Evolutionary conservation across 345 rosid species (phyloP).

Genomic region (Nephelium lappaceum): DNA sequence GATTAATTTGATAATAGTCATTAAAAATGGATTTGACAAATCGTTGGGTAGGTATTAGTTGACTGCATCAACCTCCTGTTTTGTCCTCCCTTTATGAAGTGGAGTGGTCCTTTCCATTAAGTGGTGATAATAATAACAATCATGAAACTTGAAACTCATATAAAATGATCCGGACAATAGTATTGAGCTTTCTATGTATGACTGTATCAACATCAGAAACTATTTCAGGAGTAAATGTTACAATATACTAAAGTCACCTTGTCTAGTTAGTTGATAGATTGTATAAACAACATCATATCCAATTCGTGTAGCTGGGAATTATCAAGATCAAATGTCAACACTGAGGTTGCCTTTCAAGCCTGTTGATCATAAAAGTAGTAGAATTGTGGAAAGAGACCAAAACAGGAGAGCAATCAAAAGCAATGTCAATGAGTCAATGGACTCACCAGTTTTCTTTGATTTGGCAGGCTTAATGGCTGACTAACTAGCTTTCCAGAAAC

Average conservation of each 20-base stretch:
- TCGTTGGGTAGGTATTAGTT: not conserved
- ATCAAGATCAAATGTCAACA: not conserved
- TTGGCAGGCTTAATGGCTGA: not conserved
- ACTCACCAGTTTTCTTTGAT: not conserved
- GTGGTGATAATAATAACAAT: not conserved
- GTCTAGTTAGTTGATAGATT: not conserved
- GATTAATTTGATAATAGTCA: too few species aligned
- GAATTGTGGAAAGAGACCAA: not conserved
- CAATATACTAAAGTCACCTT: not conserved
- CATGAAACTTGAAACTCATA: not conserved
- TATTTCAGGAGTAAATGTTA: not conserved
- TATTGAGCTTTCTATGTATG: not conserved
- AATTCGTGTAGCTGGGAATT: not conserved
- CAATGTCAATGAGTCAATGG: not conserved
- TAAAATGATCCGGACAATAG: not conserved
- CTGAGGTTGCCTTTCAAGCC: not conserved
- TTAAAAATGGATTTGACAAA: too few species aligned
- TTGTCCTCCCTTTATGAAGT: too few species aligned
- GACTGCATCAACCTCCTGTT: not conserved
- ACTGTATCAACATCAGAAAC: not conserved
- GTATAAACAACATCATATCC: not conserved
- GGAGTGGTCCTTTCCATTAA: too few species aligned
- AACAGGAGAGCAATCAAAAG: not conserved
- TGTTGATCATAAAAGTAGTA: not conserved
- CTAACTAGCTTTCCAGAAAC: not conserved